A percentile compares a stretch with the other conserved stretches of the same genome.
These are phyloP conservation scores for Phlegmacium glaucopus DNA, from an alignment of 768 basidiomycete species.

Conservation along the genomic window DNA sequence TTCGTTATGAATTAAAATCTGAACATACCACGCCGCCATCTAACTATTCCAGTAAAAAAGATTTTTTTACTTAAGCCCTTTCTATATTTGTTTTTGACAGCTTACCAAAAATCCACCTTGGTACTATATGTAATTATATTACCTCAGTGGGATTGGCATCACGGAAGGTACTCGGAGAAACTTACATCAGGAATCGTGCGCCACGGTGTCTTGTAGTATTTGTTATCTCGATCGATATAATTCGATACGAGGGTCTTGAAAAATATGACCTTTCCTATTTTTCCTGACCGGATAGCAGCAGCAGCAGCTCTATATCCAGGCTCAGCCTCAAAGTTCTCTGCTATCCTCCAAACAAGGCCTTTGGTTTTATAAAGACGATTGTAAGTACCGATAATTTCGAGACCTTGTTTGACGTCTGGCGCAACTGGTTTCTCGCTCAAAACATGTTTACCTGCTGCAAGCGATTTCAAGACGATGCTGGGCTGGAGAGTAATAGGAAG, in stretches of 20 bases:
- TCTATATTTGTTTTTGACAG: background rate
- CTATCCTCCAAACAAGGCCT: constrained; percentile 75
- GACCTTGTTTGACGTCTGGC: constrained; percentile 60
- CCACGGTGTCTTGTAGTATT: constrained; percentile 85
- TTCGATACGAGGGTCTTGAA: constrained; percentile 57
- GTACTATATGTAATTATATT: constrained; percentile 43
- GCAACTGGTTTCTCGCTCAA: constrained; percentile 87
- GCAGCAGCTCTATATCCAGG: constrained; percentile 50
- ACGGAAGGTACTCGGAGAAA: constrained; percentile 12
- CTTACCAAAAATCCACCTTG: constrained; percentile 82
- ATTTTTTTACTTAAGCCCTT: too few species aligned
- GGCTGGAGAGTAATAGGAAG: constrained; percentile 80
- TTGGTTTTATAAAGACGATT: constrained; percentile 60
- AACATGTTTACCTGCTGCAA: constrained; percentile 82
- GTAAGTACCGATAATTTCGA: constrained; percentile 64
- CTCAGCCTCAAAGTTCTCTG: constrained; percentile 75
- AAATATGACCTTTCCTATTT: constrained; percentile 68
- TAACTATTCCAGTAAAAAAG: constrained; percentile 37
- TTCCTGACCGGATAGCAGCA: constrained; percentile 49
- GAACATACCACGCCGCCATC: constrained; percentile 73
- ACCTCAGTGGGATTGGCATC: background rate
- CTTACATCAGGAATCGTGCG: constrained; percentile 75
- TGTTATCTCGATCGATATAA: constrained; percentile 56
- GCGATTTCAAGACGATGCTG: constrained; percentile 54
- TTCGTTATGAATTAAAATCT: constrained; percentile 1